Conservation (phyloP, 768 basidiomycete genomes). For the Suillus cothurnatus region DNA sequence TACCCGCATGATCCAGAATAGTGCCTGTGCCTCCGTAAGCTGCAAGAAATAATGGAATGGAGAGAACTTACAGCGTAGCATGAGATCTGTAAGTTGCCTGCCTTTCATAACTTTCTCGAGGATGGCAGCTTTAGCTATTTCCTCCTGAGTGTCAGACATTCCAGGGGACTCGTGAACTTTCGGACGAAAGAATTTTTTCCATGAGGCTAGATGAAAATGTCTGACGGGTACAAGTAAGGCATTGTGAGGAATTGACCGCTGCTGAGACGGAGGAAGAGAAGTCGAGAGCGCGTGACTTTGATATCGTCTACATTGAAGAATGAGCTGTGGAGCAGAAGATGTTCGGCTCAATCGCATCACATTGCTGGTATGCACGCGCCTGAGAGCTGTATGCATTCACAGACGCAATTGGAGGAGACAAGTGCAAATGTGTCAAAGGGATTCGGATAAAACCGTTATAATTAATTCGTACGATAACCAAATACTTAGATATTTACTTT, state of each 20-base stretch:
- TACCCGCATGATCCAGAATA: slow-evolving; percentile 82
- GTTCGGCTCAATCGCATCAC: slow-evolving; percentile 31
- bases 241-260: slow-evolving; percentile 1
- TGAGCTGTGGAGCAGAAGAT: slow-evolving; percentile 4
- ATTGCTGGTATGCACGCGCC: slow-evolving; percentile 31
- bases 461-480: slow-evolving; percentile 16
- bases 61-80: slow-evolving; percentile 78
- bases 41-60: slow-evolving; percentile 12
- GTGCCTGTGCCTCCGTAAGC: slow-evolving; percentile 60
- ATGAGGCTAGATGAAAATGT: slow-evolving; percentile 23
- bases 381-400: slow-evolving; percentile 38
- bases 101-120: slow-evolving; percentile 87
- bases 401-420: slow-evolving; percentile 1
- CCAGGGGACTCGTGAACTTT: neutral
- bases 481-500: slow-evolving; percentile 9
- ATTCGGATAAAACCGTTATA: neutral
- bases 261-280: neutral
- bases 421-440: slow-evolving; percentile 20
- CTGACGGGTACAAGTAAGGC: slow-evolving; percentile 1
- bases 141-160: slow-evolving; percentile 56
- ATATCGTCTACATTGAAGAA: neutral
- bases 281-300: neutral
- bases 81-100: slow-evolving; percentile 85
- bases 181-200: slow-evolving; percentile 28
- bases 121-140: slow-evolving; percentile 69